Evolutionary conservation across 257 asterid genomes (phyloP), one percentile per base, ranked within the genome.

Genomic region (Orobanche coerulescens): DNA sequence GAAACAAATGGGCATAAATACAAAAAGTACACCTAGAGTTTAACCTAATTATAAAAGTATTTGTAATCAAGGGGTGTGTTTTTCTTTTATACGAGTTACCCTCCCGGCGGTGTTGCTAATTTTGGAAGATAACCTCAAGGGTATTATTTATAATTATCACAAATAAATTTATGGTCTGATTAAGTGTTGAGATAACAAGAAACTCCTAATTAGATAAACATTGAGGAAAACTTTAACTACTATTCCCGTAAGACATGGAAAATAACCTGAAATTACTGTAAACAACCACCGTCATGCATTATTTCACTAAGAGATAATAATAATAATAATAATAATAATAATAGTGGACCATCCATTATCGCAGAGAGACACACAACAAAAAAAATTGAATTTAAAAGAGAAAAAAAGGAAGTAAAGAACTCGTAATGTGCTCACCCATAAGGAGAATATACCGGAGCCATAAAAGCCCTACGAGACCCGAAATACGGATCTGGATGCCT

Each of bases 401-500:
- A 30, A 30, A 30, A 30, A 7, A 30, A 30, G 36, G 44, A 37
- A 16, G 3, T 14, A 14, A 43, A 43, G 20, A 46, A 15, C 3
- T 6, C 9, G 28, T 39, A 19, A 42, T 51, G 49, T 58, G 51
- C 81, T 69, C 58, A 83, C 91, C 85, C 83, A 48, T 68, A 73
- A 26, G 84, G 74, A 44, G 76, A 65, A 65, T 47, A 72, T 46
- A 46, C 19, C 4, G 66, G 70, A 26, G 77, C 66, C 69, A 68
- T 65, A 40, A 58, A 77, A 16, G 76, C 66, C 64, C 76, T 66
- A 40, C 76, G 54, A 5, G 72, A 26, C 44, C 82, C 85, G 44
- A 57, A 48, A 62, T 79, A 73, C 2, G 80, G 80, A 42, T 68
- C 71, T 22, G 74, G 64, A 7, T 79, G 78, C 73, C 90, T 78